phyloP scores from a whole-genome alignment of 352 stramenopile genomes.

The Thraustochytrium sp. region DNA sequence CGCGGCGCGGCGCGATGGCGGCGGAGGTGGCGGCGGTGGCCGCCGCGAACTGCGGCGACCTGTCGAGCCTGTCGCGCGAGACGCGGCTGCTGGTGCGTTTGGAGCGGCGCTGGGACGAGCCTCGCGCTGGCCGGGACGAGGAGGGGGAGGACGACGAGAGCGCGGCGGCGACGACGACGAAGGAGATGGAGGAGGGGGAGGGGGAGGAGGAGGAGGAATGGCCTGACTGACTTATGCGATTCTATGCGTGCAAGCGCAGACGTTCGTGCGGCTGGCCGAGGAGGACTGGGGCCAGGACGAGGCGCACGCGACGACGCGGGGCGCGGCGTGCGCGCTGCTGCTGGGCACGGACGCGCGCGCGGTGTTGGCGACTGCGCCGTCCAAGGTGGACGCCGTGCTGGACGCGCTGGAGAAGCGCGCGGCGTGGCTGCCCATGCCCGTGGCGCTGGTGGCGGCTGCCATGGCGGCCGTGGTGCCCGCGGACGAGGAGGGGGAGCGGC shows the following conservation, averaged over 20 bases:
- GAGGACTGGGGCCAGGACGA: too few relatives aligned
- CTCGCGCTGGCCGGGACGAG: too few relatives aligned
- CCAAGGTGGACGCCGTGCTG: not conserved
- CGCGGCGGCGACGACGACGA: too few relatives aligned
- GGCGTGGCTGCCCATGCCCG: not conserved
- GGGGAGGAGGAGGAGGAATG: too few relatives aligned
- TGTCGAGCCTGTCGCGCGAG: not conserved
- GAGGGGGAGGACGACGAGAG: too few relatives aligned
- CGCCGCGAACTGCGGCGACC: not conserved
- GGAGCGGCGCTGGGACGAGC: too few relatives aligned
- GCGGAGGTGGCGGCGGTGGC: not conserved
- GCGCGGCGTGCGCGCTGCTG: not conserved
- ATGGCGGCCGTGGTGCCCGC: not conserved
- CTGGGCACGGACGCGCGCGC: not conserved
- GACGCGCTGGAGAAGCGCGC: not conserved
- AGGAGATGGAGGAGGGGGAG: too few relatives aligned
- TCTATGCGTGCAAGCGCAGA: too few relatives aligned
- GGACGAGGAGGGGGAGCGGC: not conserved
- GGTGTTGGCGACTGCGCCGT: not conserved
- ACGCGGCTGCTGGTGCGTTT: not conserved
- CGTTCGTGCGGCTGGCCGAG: not conserved
- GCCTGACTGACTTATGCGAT: too few relatives aligned
- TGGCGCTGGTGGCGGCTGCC: not conserved
- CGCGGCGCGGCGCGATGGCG: not conserved
- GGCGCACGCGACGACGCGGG: not conserved